Conservation (phyloP, 371 early-diverging fungal species). For the Mortierella sp. region DNA sequence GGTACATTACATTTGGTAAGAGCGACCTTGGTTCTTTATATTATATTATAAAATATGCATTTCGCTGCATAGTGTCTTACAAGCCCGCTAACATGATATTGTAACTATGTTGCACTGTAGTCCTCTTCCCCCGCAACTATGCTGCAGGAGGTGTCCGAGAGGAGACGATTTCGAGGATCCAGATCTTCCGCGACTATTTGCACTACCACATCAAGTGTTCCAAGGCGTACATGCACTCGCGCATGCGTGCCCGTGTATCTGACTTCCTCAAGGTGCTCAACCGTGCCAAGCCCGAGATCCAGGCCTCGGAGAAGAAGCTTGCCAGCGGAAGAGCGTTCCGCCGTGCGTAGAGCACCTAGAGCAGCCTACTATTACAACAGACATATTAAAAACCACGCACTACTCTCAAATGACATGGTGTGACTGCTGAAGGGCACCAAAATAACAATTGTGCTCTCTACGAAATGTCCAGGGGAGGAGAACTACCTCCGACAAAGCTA, state of each 20-base stretch:
- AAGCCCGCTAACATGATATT: neutral
- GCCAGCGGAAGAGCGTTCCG: slow-evolving; percentile 57
- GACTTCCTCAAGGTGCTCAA: slow-evolving; percentile 98
- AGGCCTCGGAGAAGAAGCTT: slow-evolving; percentile 85
- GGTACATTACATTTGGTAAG: slow-evolving; percentile 96
- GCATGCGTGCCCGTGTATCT: slow-evolving; percentile 94
- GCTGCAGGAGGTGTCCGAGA: slow-evolving; percentile 79
- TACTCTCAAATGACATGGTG: neutral
- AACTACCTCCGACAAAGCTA: neutral
- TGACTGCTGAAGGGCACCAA: slow-evolving; percentile 9
- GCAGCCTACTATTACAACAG: neutral
- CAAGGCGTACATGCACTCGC: slow-evolving; percentile 99
- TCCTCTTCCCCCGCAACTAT: slow-evolving; percentile 96
- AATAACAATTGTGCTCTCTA: slow-evolving; percentile 12
- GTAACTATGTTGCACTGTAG: slow-evolving; percentile 59
- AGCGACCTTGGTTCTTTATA: neutral
- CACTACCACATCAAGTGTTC: slow-evolving; percentile 99
- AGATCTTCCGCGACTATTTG: slow-evolving; percentile 97
- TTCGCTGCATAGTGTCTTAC: no score
- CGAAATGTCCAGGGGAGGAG: neutral
- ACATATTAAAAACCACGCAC: neutral
- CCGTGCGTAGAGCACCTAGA: slow-evolving; percentile 20
- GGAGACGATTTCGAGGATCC: slow-evolving; percentile 93
- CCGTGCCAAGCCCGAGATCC: slow-evolving; percentile 95
- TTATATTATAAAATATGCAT: neutral